Conservation (phyloP, 495 filamentous ascomycete genomes). For the Pyronema domesticum region DNA sequence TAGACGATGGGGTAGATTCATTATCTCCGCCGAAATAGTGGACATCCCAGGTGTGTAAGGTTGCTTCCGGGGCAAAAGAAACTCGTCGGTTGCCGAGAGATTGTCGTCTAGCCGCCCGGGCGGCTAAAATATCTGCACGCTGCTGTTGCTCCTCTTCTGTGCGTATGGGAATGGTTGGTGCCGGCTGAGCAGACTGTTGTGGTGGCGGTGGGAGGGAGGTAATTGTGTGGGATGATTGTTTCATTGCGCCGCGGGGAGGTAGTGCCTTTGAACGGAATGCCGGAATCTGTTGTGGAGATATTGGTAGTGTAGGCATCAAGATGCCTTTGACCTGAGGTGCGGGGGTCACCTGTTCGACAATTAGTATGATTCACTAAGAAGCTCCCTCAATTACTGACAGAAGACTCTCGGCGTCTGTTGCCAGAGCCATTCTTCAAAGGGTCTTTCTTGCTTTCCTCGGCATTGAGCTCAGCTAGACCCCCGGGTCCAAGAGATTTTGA, state of each 20-base stretch:
- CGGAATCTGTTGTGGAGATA: slow-evolving; percentile 30
- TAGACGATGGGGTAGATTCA: slow-evolving; percentile 23
- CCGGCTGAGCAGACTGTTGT: slow-evolving; percentile 26
- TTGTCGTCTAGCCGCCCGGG: slow-evolving; percentile 72
- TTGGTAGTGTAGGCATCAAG: slow-evolving; percentile 62
- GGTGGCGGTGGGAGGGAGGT: slow-evolving; percentile 8
- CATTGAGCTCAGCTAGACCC: slow-evolving; percentile 52
- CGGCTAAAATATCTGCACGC: slow-evolving; percentile 51
- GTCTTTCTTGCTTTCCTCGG: background rate
- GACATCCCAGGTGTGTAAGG: slow-evolving; percentile 90
- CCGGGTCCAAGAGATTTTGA: slow-evolving; percentile 93
- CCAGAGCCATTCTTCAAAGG: slow-evolving; percentile 46
- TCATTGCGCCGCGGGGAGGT: too few species aligned
- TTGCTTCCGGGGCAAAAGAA: slow-evolving; percentile 94
- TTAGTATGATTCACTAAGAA: background rate
- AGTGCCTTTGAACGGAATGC: slow-evolving; percentile 14
- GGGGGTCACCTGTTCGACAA: slow-evolving; percentile 32
- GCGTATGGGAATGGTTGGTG: slow-evolving; percentile 32
- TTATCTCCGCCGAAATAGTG: slow-evolving; percentile 37
- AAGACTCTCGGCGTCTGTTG: slow-evolving; percentile 38
- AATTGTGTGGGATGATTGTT: too few species aligned
- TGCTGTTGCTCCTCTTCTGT: slow-evolving; percentile 73
- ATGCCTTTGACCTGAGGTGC: slow-evolving; percentile 55
- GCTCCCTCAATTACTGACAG: slow-evolving; percentile 9
- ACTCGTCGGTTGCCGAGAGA: slow-evolving; percentile 86